Evolutionary conservation across 169 alveolate species (phyloP).

Genomic region (Eimeria sp.): DNA sequence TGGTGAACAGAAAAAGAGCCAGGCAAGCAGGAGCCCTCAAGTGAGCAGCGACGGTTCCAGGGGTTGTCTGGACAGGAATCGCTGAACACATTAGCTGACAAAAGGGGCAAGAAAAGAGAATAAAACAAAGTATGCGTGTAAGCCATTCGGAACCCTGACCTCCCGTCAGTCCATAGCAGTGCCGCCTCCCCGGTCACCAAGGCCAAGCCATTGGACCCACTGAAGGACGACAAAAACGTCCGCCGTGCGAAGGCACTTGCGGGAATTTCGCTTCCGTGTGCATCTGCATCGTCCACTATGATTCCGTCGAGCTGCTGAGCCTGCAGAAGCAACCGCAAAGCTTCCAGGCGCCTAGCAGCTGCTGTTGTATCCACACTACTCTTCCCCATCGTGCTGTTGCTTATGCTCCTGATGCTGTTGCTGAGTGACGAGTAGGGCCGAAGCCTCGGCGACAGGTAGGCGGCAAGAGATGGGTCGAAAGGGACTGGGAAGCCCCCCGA

Average conservation of each 20-base stretch:
- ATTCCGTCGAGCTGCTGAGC: constrained; percentile 84
- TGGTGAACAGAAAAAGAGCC: background rate
- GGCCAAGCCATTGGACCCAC: constrained; percentile 88
- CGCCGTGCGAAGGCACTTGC: constrained; percentile 85
- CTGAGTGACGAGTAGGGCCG: background rate
- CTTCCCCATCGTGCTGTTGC: constrained; percentile 43
- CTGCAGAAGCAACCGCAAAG: constrained; percentile 83
- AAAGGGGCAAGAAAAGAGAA: background rate
- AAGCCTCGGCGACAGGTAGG: constrained; percentile 46
- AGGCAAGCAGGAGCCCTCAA: background rate
- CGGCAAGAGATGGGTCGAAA: constrained; percentile 35
- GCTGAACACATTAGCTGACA: background rate
- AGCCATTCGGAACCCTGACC: constrained; percentile 2
- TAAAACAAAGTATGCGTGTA: background rate
- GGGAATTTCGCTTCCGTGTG: constrained; percentile 87
- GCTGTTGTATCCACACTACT: background rate
- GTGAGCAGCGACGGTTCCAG: background rate
- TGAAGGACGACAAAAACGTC: constrained; percentile 84
- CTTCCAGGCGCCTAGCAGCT: constrained; percentile 45
- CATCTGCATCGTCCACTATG: constrained; percentile 86
- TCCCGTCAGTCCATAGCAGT: constrained; percentile 88
- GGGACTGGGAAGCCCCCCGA: constrained; percentile 46
- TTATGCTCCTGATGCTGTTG: background rate
- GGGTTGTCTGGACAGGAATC: background rate
- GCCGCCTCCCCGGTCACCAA: constrained; percentile 85